Base-by-base conservation (phyloP, 192 early-diverging fungal species). In the Backusella mclennaniae region DNA sequence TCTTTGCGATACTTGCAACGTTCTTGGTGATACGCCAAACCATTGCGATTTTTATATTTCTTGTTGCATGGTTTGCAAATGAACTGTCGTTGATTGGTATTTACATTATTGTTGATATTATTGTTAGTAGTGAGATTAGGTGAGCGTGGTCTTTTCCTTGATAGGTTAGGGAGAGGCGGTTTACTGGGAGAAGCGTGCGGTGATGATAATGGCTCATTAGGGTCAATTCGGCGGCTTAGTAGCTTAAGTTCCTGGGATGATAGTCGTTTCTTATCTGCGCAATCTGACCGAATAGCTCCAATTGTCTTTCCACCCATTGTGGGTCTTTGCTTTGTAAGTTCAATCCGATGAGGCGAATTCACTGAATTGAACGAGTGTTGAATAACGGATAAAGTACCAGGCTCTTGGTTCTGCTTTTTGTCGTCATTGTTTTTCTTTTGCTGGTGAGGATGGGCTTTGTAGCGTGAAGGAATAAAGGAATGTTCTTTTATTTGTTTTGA, bases 61-160 rank as follows among this genome's bases (percentile, higher is more conserved):
- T 91, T 92, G 53, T 85, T 81, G 66, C 91, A 92, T 76, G 86
- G 87, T 39, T 88, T 83, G 77, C 91, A 92, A 56, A 83, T 83
- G 36, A 79, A 75, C 36, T 76, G 75, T 3, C 66, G 46, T 29
- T 42, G 33, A 69, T 49, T 46, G 35, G 31, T 67, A 39, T 69
- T 39, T 35, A 36, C 12, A 39, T 69, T 29, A 69, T 7, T 69
- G 7, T 11, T 26, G n/a, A n/a, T 69, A 12, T 26, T 53, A 53
- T 4, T 53, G 33, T 3, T 33, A 53, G 6, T 63, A 63, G 56
- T 63, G 26, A 31, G 0, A 29, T 63, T 63, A 63, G 56, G 23
- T 29, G 56, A 63, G 23, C n/a, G 19, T 69, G 9, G 35, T 26
- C 68, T 69, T 42, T 35, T 46, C 31, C 46, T 67, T 35, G 63